A percentile compares a stretch with the other conserved stretches of the same genome.
These are phyloP conservation scores for Termitomyces titanicus DNA, from an alignment of 768 basidiomycete genomes.

Conservation along the genomic window DNA sequence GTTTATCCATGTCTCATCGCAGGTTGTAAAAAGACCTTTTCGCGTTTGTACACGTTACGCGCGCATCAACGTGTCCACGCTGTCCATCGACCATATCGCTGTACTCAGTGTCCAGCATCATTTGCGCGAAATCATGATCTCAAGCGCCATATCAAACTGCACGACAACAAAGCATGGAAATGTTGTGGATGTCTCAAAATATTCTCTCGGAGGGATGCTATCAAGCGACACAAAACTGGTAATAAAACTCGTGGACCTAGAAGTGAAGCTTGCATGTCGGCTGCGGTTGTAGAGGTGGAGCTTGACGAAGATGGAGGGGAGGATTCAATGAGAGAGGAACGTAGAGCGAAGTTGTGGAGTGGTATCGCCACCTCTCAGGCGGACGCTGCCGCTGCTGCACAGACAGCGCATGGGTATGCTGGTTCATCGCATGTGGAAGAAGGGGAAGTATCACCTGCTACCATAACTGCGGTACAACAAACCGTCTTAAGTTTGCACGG, in stretches of 20 bases:
- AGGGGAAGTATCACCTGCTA: conserved; percentile 51
- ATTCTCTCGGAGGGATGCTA: conserved; percentile 75
- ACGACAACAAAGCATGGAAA: conserved; percentile 71
- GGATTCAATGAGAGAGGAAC: conserved; percentile 50
- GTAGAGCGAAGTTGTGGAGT: conserved; percentile 61
- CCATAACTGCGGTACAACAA: conserved; percentile 47
- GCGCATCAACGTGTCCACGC: conserved; percentile 69
- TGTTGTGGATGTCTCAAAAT: conserved; percentile 72
- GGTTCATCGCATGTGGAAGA: conserved; percentile 45
- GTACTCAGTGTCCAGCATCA: conserved; percentile 63
- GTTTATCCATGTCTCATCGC: conserved; percentile 76
- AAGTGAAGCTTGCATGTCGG: conserved; percentile 49
- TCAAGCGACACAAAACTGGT: conserved; percentile 72
- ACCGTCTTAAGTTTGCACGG: conserved; percentile 53
- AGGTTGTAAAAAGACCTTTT: conserved; percentile 66
- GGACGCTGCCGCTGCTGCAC: conserved; percentile 18
- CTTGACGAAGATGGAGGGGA: conserved; percentile 39
- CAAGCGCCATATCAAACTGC: conserved; percentile 71
- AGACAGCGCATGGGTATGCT: conserved; percentile 13
- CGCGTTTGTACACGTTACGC: conserved; percentile 65
- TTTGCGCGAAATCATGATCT: conserved; percentile 80
- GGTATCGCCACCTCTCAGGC: conserved; percentile 48
- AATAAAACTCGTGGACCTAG: conserved; percentile 47
- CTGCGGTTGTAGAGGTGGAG: conserved; percentile 61
- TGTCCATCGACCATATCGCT: conserved; percentile 61